These are phyloP conservation scores for Kazachstania martiniae DNA, from an alignment of 805 yeast genomes.

Conservation along the genomic window DNA sequence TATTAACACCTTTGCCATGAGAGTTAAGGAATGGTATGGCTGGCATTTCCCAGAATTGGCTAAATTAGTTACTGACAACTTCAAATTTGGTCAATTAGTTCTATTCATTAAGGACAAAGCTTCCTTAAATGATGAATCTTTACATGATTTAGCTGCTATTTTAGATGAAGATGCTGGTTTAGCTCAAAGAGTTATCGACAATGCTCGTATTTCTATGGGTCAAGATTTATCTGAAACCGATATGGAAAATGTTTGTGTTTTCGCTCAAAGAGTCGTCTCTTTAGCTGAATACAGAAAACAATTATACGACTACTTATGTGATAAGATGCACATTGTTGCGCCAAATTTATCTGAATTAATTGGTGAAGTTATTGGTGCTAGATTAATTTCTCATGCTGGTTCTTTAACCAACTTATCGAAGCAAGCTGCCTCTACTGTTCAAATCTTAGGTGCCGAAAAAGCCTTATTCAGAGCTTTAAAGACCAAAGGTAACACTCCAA, in stretches of 20 bases:
- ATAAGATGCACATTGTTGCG: conserved; percentile 96
- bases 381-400: conserved; percentile 97
- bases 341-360: conserved; percentile 93
- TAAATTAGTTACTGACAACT: conserved; percentile 82
- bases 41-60: conserved; percentile 99
- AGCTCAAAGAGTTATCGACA: conserved; percentile 86
- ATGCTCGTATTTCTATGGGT: conserved; percentile 97
- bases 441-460: conserved; percentile 95
- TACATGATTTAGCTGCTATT: conserved; percentile 81
- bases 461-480: conserved; percentile 92
- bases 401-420: conserved; percentile 91
- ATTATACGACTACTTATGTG: conserved; percentile 76
- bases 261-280: conserved; percentile 89
- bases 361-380: conserved; percentile 98
- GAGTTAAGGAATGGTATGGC: conserved; percentile 97
- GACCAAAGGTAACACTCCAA: conserved; percentile 95
- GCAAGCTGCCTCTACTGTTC: conserved; percentile 98
- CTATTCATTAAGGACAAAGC: conserved; percentile 80
- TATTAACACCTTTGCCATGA: conserved; percentile 93
- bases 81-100: conserved; percentile 72
- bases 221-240: conserved; percentile 94
- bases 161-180: conserved; percentile 85
- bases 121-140: conserved; percentile 62
- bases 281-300: conserved; percentile 83
- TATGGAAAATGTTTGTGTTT: conserved; percentile 80